Percentiles rank a stretch among this genome's conserved stretches.
phyloP scores from a whole-genome alignment of 2,329 filamentous ascomycete species.

The Xylariaceae sp. region DNA sequence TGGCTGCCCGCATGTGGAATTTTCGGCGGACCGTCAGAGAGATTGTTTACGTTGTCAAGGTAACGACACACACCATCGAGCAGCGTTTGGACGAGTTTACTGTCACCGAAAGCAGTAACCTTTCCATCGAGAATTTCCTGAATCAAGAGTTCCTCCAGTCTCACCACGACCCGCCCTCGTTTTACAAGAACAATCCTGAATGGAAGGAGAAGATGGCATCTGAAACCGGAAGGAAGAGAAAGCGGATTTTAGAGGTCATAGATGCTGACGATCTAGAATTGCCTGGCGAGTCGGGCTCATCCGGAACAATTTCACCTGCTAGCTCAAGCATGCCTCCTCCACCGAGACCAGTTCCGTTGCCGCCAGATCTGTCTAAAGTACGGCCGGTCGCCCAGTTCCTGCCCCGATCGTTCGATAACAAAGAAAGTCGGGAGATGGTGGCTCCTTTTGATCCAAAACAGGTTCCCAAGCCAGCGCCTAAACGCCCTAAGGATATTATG shows the following conservation, averaged over 20 bases:
- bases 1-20: constrained; percentile 97
- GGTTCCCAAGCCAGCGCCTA: constrained; percentile 25
- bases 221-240: constrained; percentile 43
- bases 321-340: constrained; percentile 30
- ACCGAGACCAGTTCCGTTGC: constrained; percentile 29
- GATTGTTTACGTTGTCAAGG: constrained; percentile 97
- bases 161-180: constrained; percentile 73
- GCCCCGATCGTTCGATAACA: constrained; percentile 28
- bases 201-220: constrained; percentile 49
- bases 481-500: constrained; percentile 24
- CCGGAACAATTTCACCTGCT: constrained; percentile 22
- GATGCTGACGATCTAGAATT: constrained; percentile 32
- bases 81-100: constrained; percentile 91
- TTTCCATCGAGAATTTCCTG: constrained; percentile 84
- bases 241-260: constrained; percentile 36
- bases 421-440: constrained; percentile 27
- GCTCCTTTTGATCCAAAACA: constrained; percentile 29
- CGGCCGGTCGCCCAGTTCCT: constrained; percentile 30
- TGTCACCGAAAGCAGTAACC: constrained; percentile 71
- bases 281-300: constrained; percentile 11
- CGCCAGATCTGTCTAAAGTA: constrained; percentile 28
- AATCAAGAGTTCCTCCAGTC: constrained; percentile 67
- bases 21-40: constrained; percentile 88
- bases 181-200: constrained; percentile 62
- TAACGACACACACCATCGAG: constrained; percentile 87